phyloP scores from a whole-genome alignment of 495 filamentous ascomycete genomes.

The Aspergillus cavernicola region DNA sequence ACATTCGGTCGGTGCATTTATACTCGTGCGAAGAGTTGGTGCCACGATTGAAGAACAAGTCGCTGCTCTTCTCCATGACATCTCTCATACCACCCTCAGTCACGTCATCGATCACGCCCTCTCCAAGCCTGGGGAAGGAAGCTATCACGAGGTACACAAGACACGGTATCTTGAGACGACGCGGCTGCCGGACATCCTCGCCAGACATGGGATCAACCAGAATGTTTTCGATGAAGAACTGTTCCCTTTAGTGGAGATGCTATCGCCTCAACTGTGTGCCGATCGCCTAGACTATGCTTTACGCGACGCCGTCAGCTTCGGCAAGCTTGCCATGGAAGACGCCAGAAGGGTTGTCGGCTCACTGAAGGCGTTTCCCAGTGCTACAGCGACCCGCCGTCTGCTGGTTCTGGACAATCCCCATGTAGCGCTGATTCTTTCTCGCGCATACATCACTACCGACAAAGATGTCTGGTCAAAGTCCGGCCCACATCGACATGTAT shows the following conservation, averaged over 20 bases:
- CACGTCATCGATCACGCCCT: slow-evolving; percentile 41
- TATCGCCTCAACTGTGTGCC: slow-evolving; percentile 39
- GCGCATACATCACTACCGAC: slow-evolving; percentile 32
- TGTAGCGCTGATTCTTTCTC: slow-evolving; percentile 28
- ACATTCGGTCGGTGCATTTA: slow-evolving; percentile 41
- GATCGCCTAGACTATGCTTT: slow-evolving; percentile 43
- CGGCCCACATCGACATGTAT: slow-evolving; percentile 31
- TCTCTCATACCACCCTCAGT: slow-evolving; percentile 41
- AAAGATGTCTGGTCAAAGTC: slow-evolving; percentile 36
- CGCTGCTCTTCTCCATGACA: slow-evolving; percentile 42
- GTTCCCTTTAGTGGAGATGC: slow-evolving; percentile 39
- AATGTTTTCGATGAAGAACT: slow-evolving; percentile 37
- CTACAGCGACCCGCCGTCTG: slow-evolving; percentile 24
- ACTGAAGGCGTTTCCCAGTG: slow-evolving; percentile 28
- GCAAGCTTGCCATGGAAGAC: slow-evolving; percentile 27
- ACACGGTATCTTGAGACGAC: slow-evolving; percentile 34
- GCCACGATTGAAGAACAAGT: slow-evolving; percentile 38
- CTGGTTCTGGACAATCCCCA: slow-evolving; percentile 31
- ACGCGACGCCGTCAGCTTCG: slow-evolving; percentile 34
- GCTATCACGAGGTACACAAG: slow-evolving; percentile 44
- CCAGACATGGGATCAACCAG: slow-evolving; percentile 25
- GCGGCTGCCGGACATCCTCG: slow-evolving; percentile 30
- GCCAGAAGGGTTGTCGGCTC: slow-evolving; percentile 21
- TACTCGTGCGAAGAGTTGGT: slow-evolving; percentile 39
- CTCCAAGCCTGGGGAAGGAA: slow-evolving; percentile 36